phyloP scores from a whole-genome alignment of 2,329 filamentous ascomycete species.

The Domatiomyces globalis region DNA sequence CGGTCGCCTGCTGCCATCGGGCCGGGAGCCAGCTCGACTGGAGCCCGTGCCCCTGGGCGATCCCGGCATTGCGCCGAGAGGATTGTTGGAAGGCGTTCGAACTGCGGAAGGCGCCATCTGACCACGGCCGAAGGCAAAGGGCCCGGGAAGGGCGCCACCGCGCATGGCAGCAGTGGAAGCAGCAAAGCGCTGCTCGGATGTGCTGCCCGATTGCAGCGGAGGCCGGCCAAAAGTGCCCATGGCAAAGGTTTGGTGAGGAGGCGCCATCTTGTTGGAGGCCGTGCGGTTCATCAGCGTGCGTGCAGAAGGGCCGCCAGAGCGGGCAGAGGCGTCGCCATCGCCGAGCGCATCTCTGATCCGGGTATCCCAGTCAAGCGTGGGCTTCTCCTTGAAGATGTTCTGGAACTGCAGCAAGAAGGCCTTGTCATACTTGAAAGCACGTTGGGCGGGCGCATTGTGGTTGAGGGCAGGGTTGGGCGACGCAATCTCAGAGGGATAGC shows the following conservation, averaged over 20 bases:
- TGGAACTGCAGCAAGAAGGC: constrained; percentile 95
- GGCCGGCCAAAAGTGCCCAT: constrained; percentile 60
- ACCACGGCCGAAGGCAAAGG: constrained; percentile 49
- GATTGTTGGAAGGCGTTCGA: constrained; percentile 41
- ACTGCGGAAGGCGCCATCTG: constrained; percentile 47
- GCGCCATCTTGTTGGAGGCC: constrained; percentile 38
- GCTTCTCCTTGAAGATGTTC: constrained; percentile 90
- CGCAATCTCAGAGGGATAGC: constrained; percentile 69
- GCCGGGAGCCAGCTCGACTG: constrained; percentile 38
- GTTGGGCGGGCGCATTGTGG: constrained; percentile 49
- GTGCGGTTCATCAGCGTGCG: constrained; percentile 36
- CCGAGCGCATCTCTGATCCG: constrained; percentile 77
- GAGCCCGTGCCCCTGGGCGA: constrained; percentile 59
- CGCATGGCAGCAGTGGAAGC: constrained; percentile 41
- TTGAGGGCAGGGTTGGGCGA: constrained; percentile 91
- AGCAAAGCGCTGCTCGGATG: constrained; percentile 60
- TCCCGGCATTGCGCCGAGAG: constrained; percentile 47
- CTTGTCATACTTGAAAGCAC: constrained; percentile 92
- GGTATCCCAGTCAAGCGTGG: constrained; percentile 80
- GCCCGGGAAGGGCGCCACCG: constrained; percentile 32
- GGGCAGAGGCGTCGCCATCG: constrained; percentile 55
- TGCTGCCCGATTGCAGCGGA: constrained; percentile 60
- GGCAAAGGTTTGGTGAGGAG: constrained; percentile 34
- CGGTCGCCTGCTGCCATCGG: constrained; percentile 37
- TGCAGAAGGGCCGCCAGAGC: constrained; percentile 41